Conservation (phyloP, 2,329 filamentous ascomycete genomes). For the Lachnellula occidentalis region DNA sequence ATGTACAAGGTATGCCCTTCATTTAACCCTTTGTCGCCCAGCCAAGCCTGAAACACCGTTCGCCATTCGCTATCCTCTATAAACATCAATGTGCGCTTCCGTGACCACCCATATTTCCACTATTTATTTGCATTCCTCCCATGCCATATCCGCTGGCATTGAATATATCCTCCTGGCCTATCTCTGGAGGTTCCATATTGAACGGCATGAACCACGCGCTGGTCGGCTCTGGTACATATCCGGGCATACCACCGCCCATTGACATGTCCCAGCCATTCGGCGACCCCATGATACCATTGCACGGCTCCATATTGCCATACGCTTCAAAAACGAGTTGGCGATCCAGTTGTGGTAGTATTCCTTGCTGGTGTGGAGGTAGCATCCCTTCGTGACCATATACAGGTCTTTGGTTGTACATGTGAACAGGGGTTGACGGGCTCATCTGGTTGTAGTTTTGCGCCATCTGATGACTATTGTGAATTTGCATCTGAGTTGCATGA, state of each 20-base stretch:
- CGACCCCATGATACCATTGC: constrained; percentile 23
- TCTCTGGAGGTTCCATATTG: constrained; percentile 74
- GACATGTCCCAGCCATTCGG: constrained; percentile 26
- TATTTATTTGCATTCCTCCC: constrained; percentile 23
- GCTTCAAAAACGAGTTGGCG: constrained; percentile 71
- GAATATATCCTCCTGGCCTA: constrained; percentile 26
- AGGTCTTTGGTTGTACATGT: constrained; percentile 30
- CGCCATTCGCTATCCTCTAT: constrained; percentile 3
- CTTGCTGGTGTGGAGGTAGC: constrained; percentile 43
- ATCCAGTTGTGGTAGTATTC: constrained; percentile 63
- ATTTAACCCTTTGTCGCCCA: background rate
- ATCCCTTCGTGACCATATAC: constrained; percentile 43
- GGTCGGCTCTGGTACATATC: constrained; percentile 39
- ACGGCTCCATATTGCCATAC: constrained; percentile 51
- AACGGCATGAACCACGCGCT: constrained; percentile 92
- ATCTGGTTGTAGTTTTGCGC: constrained; percentile 25
- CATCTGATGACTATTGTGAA: constrained; percentile 17
- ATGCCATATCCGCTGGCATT: constrained; percentile 26
- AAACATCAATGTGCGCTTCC: constrained; percentile 7
- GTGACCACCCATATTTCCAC: constrained; percentile 34
- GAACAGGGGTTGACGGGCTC: constrained; percentile 25
- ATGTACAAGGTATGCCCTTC: background rate
- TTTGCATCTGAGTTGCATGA: constrained; percentile 14
- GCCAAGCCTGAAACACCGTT: constrained; percentile 1
- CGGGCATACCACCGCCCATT: constrained; percentile 20